These are phyloP conservation scores for Salvia rosmarinus DNA, from an alignment of 257 asterid genomes.

Conservation along the genomic window DNA sequence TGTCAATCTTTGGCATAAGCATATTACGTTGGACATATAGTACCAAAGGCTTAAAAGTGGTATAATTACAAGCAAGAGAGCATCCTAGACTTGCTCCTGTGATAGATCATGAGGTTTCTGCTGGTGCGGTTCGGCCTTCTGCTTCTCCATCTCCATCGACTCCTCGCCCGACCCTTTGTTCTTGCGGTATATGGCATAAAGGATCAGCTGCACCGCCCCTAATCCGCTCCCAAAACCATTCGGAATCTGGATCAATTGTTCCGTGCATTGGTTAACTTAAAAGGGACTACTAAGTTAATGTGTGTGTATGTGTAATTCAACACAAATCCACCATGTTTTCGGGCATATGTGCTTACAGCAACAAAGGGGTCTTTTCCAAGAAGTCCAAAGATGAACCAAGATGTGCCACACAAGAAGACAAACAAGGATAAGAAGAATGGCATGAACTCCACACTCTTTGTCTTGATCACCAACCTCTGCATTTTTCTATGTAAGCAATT, in stretches of 20 bases:
- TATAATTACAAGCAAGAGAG: no score
- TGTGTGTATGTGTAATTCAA: background rate
- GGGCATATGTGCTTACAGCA: constrained; percentile 61
- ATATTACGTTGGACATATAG: background rate
- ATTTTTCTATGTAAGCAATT: constrained; percentile 1
- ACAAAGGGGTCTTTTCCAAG: constrained; percentile 78
- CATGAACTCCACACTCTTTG: constrained; percentile 88
- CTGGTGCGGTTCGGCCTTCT: constrained; percentile 34
- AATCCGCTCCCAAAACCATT: constrained; percentile 77
- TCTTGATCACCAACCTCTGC: constrained; percentile 81
- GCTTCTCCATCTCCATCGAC: constrained; percentile 38
- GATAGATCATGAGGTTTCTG: constrained; percentile 31
- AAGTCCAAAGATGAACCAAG: constrained; percentile 79
- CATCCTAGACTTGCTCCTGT: constrained; percentile 44
- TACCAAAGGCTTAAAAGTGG: constrained; percentile 26
- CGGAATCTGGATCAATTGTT: constrained; percentile 37
- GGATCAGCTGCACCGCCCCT: constrained; percentile 70
- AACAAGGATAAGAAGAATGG: constrained; percentile 76
- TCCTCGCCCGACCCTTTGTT: constrained; percentile 49
- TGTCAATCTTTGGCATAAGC: background rate
- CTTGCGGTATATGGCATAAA: constrained; percentile 62
- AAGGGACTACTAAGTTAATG: background rate
- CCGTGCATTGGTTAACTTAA: no score
- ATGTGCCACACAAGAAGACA: constrained; percentile 76
- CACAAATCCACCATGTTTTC: background rate